Evolutionary conservation across 495 filamentous ascomycete genomes (phyloP).

Genomic region (Platismatia glauca): DNA sequence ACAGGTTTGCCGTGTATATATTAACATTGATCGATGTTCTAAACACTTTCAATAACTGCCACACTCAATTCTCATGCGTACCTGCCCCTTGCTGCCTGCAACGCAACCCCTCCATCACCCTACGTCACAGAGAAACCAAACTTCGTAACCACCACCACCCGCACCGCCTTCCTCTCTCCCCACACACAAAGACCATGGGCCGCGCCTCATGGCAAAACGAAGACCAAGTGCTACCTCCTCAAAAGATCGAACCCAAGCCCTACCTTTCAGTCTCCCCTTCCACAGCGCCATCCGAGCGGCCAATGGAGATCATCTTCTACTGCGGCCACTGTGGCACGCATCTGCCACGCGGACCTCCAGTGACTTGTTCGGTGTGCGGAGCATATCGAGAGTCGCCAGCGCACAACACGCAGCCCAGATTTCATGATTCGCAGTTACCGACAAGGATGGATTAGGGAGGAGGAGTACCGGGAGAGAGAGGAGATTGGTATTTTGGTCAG

Average conservation of each 20-base stretch:
- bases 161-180: not conserved
- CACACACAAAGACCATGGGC: conserved; percentile 1
- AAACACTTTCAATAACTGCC: not conserved
- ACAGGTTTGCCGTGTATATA: not conserved
- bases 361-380: conserved; percentile 2
- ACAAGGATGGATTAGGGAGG: not conserved
- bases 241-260: conserved; percentile 6
- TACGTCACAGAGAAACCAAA: not conserved
- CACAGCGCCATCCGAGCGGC: not conserved
- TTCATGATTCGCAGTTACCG: not conserved
- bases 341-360: conserved; percentile 9
- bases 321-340: conserved; percentile 11
- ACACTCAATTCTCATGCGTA: not conserved
- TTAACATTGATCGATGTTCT: not conserved
- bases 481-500: not conserved
- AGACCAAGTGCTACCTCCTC: not conserved
- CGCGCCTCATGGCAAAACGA: not conserved
- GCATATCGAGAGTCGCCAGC: not conserved
- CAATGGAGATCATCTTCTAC: conserved; percentile 3
- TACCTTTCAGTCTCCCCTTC: conserved; percentile 13
- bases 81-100: not conserved
- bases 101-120: not conserved
- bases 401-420: not conserved
- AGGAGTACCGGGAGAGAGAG: not conserved
- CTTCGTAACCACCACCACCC: not conserved